phyloP scores from a whole-genome alignment of 768 basidiomycete species.

The Phaeolepiota aurea region DNA sequence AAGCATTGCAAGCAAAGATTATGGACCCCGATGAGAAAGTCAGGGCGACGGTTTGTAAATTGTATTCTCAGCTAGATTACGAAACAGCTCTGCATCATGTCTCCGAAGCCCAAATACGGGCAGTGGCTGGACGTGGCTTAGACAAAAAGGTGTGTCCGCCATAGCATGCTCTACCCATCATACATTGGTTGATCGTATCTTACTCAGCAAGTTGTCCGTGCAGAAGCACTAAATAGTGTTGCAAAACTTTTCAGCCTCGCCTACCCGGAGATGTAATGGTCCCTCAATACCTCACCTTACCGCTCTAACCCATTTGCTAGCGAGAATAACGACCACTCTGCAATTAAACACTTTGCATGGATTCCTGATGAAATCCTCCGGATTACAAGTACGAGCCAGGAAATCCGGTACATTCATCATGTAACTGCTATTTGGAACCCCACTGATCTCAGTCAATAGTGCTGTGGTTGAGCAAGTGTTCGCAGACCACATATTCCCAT shows the following conservation, averaged over 20 bases:
- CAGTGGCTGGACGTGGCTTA: slow-evolving; percentile 60
- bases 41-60: slow-evolving; percentile 73
- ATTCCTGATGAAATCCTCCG: slow-evolving; percentile 74
- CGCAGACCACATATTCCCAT: slow-evolving; percentile 72
- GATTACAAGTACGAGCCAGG: slow-evolving; percentile 38
- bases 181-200: slow-evolving; percentile 2
- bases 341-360: slow-evolving; percentile 83
- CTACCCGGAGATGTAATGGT: slow-evolving; percentile 90
- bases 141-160: slow-evolving; percentile 71
- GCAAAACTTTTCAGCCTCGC: slow-evolving; percentile 77
- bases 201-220: slow-evolving; percentile 48
- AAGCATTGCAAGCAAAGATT: slow-evolving; percentile 55
- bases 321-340: slow-evolving; percentile 68
- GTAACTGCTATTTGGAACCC: neutral
- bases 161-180: neutral
- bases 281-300: no score
- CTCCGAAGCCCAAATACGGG: slow-evolving; percentile 48
- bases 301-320: slow-evolving; percentile 38
- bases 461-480: slow-evolving; percentile 58
- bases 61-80: slow-evolving; percentile 81
- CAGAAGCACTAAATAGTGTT: slow-evolving; percentile 69
- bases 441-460: no score
- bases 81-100: slow-evolving; percentile 86
- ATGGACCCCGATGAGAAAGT: slow-evolving; percentile 89
- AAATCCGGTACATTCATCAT: slow-evolving; percentile 42